These are phyloP conservation scores for Cordyceps farinosa DNA, from an alignment of 2,329 filamentous ascomycete genomes.

Conservation along the genomic window DNA sequence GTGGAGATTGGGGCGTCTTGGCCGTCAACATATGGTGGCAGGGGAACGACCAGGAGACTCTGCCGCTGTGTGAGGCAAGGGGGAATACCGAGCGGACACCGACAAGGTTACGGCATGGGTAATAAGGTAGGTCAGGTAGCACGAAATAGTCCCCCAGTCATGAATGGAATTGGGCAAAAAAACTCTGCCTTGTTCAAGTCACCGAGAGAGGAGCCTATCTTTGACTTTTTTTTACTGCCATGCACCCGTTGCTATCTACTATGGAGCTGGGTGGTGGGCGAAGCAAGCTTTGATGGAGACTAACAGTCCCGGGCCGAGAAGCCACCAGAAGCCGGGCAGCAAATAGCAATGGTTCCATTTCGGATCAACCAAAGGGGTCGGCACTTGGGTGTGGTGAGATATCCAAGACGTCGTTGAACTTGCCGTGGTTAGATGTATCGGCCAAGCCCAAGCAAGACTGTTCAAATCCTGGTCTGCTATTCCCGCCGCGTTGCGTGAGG, in stretches of 20 bases:
- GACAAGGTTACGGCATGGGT: not conserved
- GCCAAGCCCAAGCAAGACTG: not conserved
- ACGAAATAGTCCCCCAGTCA: not conserved
- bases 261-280: not conserved
- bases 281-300: not conserved
- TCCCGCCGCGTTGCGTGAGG: not conserved
- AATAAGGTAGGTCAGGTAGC: too few relatives aligned
- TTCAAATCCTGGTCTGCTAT: not conserved
- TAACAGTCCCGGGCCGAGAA: slow-evolving; percentile 5
- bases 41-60: too few relatives aligned
- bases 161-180: not conserved
- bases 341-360: not conserved
- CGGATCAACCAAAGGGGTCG: not conserved
- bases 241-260: slow-evolving; percentile 6
- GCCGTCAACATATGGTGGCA: too few relatives aligned
- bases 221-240: not conserved
- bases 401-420: not conserved
- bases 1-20: too few relatives aligned
- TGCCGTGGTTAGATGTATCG: too few relatives aligned
- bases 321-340: not conserved
- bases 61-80: not conserved
- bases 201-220: slow-evolving; percentile 14
- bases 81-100: not conserved
- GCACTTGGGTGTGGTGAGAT: not conserved
- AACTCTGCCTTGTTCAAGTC: not conserved